These are phyloP conservation scores for Daucus carota DNA, from an alignment of 129 eudicot genomes.

Conservation along the genomic window DH1_v3.0 NC_030381.2:52928501-52929000, in stretches of 20 bases:
- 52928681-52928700: slow-evolving; percentile 26
- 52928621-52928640: slow-evolving; percentile 18
- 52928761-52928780: slow-evolving; percentile 12
- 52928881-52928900: slow-evolving; percentile 20
- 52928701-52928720: slow-evolving; percentile 2
- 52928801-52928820: neutral
- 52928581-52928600: slow-evolving; percentile 23
- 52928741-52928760: slow-evolving; percentile 7
- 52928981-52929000: slow-evolving; percentile 9
- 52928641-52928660: slow-evolving; percentile 16
- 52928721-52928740: neutral
- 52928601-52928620: slow-evolving; percentile 26
- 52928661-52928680: slow-evolving; percentile 34
- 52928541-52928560: slow-evolving; percentile 30
- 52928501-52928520: slow-evolving; percentile 49
- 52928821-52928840: slow-evolving; percentile 11
- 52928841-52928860: slow-evolving; percentile 19
- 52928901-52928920: slow-evolving; percentile 6
- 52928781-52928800: neutral
- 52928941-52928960: slow-evolving; percentile 18
- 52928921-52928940: slow-evolving; percentile 8
- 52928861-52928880: slow-evolving; percentile 19
- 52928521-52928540: slow-evolving; percentile 30
- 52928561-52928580: slow-evolving; percentile 27
- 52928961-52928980: slow-evolving; percentile 15